Evolutionary conservation across 2,329 filamentous ascomycete genomes (phyloP).

Genomic region (Xylaria sp.): DNA sequence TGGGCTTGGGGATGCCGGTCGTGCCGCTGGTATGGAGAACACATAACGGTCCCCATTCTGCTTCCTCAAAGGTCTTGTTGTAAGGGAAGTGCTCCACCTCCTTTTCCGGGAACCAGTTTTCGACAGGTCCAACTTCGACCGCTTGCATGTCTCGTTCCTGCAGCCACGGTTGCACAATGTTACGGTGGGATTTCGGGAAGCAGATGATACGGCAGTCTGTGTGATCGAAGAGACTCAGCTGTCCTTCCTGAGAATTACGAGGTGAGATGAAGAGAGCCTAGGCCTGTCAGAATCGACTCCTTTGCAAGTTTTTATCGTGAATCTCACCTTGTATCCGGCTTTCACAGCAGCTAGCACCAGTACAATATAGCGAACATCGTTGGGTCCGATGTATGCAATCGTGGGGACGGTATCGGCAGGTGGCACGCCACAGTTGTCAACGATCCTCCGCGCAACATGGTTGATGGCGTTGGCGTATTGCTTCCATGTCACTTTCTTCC

Average conservation of each 20-base stretch:
- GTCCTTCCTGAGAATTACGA: constrained; percentile 57
- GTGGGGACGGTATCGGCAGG: constrained; percentile 49
- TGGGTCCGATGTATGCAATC: constrained; percentile 58
- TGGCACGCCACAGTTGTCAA: constrained; percentile 45
- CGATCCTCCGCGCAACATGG: constrained; percentile 51
- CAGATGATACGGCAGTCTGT: constrained; percentile 56
- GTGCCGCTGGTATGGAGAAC: constrained; percentile 60
- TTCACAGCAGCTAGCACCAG: constrained; percentile 44
- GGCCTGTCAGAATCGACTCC: background rate
- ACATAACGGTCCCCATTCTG: constrained; percentile 54
- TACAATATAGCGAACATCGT: constrained; percentile 47
- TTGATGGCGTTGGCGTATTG: constrained; percentile 55
- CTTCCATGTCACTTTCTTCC: constrained; percentile 52
- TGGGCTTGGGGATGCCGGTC: constrained; percentile 59
- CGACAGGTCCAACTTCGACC: constrained; percentile 49
- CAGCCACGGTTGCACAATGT: constrained; percentile 52
- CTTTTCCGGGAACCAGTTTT: constrained; percentile 52
- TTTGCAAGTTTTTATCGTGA: background rate
- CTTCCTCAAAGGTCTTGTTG: constrained; percentile 55
- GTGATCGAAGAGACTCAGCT: constrained; percentile 56
- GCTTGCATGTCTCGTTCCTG: constrained; percentile 53
- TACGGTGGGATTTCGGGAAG: constrained; percentile 48
- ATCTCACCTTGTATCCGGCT: constrained; percentile 49
- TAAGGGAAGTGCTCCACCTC: constrained; percentile 53
- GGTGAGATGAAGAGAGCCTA: constrained; percentile 58